Base-by-base conservation (phyloP, 331 rosid genomes). In the Ulmus americana region DNA sequence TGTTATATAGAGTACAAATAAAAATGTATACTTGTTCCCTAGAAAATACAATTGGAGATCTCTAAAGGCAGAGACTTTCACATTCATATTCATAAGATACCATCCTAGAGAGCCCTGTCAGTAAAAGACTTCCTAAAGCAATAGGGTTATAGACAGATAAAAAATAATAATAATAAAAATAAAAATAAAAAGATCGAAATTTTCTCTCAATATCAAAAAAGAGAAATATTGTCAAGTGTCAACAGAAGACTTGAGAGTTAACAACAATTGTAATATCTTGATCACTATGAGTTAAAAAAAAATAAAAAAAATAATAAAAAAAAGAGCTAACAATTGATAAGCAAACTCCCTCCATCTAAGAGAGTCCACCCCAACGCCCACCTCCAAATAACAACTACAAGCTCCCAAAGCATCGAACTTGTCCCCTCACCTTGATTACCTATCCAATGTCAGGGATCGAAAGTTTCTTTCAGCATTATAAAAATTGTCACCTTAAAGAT, bases 401-500 rank as follows among this genome's bases (percentile, higher is more conserved):
- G 8, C 42, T 60, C 47, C 14, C 12, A 43, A 3, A 70, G 44
- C 63, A 72, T 59, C 52, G 39, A 58, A 74, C 51, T 39, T 67
- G 60, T 65, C 50, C 76, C 73, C 60, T 67, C 75, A 53, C 22
- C 39, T 65, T 45, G 61, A 35, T 43, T 39, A 50, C 68, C 68
- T 55, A 67, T 63, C 46, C 69, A 70, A 67, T 63, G 58, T 52
- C 56, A 59, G 62, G 65, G 67, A 65, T 69, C 70, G 22, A 60
- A 61, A 59, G 67, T 76, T 65, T 51, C 65, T 39, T 59, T 39
- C 69, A 52, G 73, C 54, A 46, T 16, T 18, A 65, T 66, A 58
- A 78, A 59, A 42, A 65, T 61, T 74, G 63, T 76, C 49, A 56
- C 51, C 69, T 60, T 49, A 64, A 67, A 64, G 65, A 64, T 52